Evolutionary conservation across 495 filamentous ascomycete genomes (phyloP).

Genomic region (Neurospora sublineolata): DNA sequence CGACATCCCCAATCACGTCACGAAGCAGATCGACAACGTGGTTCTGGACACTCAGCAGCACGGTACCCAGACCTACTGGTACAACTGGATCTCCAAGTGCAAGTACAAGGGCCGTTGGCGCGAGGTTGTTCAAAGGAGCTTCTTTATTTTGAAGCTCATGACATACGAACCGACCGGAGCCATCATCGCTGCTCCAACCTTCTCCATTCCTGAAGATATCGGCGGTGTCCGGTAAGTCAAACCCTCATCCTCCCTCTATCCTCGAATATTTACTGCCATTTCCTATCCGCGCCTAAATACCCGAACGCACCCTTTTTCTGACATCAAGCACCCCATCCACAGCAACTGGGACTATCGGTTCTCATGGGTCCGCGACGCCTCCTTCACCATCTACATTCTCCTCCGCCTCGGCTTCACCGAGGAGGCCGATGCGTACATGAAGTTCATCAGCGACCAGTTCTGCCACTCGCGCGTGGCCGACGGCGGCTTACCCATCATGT

Average conservation of each 20-base stretch:
- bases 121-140: constrained; percentile 53
- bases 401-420: constrained; percentile 62
- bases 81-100: constrained; percentile 56
- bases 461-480: constrained; percentile 34
- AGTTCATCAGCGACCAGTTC: constrained; percentile 59
- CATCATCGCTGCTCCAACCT: constrained; percentile 38
- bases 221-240: constrained; percentile 42
- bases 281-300: neutral
- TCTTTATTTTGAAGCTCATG: constrained; percentile 61
- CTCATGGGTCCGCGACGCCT: constrained; percentile 63
- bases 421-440: constrained; percentile 63
- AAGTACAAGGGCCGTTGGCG: constrained; percentile 60
- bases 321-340: constrained; percentile 1
- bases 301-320: neutral
- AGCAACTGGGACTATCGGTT: constrained; percentile 74
- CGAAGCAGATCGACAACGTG: constrained; percentile 37
- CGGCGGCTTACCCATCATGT: constrained; percentile 62
- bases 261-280: neutral
- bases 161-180: constrained; percentile 49
- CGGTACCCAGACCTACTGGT: constrained; percentile 56
- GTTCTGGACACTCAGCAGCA: constrained; percentile 49
- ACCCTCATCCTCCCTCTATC: neutral
- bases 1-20: constrained; percentile 39
- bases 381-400: constrained; percentile 66
- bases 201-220: constrained; percentile 63